These are phyloP conservation scores for Metschnikowia hibisci DNA, from an alignment of 805 yeast genomes.

Conservation along the genomic window DNA sequence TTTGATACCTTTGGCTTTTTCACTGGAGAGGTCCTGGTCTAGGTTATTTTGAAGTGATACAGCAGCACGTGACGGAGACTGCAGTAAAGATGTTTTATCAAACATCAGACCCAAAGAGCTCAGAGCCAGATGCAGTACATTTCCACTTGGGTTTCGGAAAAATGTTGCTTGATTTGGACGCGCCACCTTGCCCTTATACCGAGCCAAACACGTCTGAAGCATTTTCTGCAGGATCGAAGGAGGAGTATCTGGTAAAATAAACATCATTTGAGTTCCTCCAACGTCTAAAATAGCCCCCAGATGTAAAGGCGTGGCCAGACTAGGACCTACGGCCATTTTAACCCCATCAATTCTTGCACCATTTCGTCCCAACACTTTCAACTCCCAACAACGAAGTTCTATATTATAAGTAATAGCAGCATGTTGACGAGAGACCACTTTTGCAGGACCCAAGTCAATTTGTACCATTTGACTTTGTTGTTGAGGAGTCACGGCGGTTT, in stretches of 20 bases:
- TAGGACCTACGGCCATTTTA: slow-evolving; percentile 48
- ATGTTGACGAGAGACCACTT: slow-evolving; percentile 91
- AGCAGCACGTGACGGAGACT: slow-evolving; percentile 39
- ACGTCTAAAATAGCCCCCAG: slow-evolving; percentile 92
- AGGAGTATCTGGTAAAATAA: slow-evolving; percentile 85
- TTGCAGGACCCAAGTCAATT: slow-evolving; percentile 94
- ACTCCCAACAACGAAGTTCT: slow-evolving; percentile 77
- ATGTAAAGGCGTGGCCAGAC: slow-evolving; percentile 52
- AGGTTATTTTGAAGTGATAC: slow-evolving; percentile 42
- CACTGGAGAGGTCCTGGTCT: slow-evolving; percentile 72
- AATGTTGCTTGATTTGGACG: slow-evolving; percentile 6
- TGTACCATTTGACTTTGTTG: slow-evolving; percentile 43
- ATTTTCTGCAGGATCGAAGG: slow-evolving; percentile 59
- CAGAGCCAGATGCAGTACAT: background rate
- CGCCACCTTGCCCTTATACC: slow-evolving; percentile 26
- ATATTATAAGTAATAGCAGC: slow-evolving; percentile 79
- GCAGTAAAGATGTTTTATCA: slow-evolving; percentile 38
- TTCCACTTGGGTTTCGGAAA: background rate
- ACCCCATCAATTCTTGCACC: slow-evolving; percentile 86
- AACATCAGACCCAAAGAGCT: slow-evolving; percentile 50
- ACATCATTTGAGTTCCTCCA: slow-evolving; percentile 99
- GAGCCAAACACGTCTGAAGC: slow-evolving; percentile 34
- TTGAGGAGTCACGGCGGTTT: slow-evolving; percentile 22
- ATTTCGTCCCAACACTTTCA: slow-evolving; percentile 79
- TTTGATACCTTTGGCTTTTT: slow-evolving; percentile 87